Evolutionary conservation across 2,329 filamentous ascomycete species (phyloP), one percentile per base, ranked within the genome.

Genomic region (Nigrospora oryzae): DNA sequence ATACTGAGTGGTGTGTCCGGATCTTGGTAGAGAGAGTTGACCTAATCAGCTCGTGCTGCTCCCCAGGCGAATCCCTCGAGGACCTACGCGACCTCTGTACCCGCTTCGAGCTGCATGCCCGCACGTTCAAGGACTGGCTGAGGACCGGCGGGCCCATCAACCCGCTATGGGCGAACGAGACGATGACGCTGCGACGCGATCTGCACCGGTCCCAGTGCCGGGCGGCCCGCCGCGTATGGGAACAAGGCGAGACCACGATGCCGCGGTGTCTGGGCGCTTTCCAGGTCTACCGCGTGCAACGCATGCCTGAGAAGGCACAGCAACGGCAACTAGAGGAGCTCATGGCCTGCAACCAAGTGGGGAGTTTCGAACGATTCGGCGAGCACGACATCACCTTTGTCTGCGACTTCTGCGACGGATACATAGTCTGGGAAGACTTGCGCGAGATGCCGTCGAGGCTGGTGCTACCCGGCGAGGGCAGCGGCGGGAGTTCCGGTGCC

Each of bases 341-440:
- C 5, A 63, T 64, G 30, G 61, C 66, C 19, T 80, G 76, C 60
- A 75, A 75, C 51, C 56, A 59, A 4, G 65, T 75, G 2, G 77
- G 77, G n/a, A 64, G 66, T 28, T 80, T 80, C 48, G 71, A 78
- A 59, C 68, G 75, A 13, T 71, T 79, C 43, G 73, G 69, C 36
- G 71, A 77, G 31, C 56, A 60, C 35, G 75, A 79, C 48, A 67
- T 79, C 40, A 75, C 71, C 8, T 81, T 80, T 53, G 65, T 78
- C 8, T 81, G 77, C 62, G 75, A 81, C 60, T 81, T 73, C 55
- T 81, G 77, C 61, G 76, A 80, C 55, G 77, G 77, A 2, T 75
- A 76, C 54, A 62, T 81, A 19, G 61, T 81, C 17, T 81, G 77
- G 77, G 68, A 75, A 46, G 74, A 81, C 54, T 53, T 81, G 31